These are phyloP conservation scores for Leishmania martiniquensis DNA, from an alignment of 208 protist species.

Conservation along the genomic window DNA sequence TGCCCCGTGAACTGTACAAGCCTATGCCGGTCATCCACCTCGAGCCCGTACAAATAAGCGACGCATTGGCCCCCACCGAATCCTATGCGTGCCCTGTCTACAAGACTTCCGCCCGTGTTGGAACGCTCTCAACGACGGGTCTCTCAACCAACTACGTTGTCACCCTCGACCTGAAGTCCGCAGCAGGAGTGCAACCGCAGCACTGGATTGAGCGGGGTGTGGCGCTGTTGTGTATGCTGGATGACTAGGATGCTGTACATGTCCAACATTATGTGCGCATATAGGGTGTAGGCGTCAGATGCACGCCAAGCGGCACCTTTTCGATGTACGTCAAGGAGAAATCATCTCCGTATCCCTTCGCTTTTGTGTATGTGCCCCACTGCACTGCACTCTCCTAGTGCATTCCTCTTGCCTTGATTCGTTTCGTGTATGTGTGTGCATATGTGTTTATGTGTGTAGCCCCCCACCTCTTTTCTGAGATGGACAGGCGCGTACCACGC, in stretches of 20 bases:
- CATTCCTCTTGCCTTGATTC: not conserved
- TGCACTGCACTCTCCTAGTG: not conserved
- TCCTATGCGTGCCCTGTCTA: conserved; percentile 93
- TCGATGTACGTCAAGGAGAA: conserved; percentile 6
- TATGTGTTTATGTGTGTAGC: not conserved
- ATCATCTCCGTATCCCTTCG: not conserved
- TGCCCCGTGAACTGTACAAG: conserved; percentile 87
- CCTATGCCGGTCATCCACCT: conserved; percentile 91
- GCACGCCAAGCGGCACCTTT: too few relatives aligned
- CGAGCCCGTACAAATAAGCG: conserved; percentile 67
- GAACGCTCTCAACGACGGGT: conserved; percentile 90
- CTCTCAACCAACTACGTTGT: conserved; percentile 94
- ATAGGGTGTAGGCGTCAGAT: not conserved
- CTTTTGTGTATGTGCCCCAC: not conserved
- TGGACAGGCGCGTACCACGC: too few relatives aligned
- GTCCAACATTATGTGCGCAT: not conserved
- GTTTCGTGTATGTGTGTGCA: not conserved
- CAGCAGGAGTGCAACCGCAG: conserved; percentile 38
- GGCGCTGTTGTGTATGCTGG: conserved; percentile 93
- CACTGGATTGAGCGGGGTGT: conserved; percentile 95
- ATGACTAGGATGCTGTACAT: conserved; percentile 57
- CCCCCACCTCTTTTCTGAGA: not conserved
- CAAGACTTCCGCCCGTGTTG: conserved; percentile 92
- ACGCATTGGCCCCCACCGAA: conserved; percentile 28
- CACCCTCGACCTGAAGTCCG: conserved; percentile 77